Conservation (phyloP, 2,329 filamentous ascomycete genomes). For the Botrytis hyacinthi region DNA sequence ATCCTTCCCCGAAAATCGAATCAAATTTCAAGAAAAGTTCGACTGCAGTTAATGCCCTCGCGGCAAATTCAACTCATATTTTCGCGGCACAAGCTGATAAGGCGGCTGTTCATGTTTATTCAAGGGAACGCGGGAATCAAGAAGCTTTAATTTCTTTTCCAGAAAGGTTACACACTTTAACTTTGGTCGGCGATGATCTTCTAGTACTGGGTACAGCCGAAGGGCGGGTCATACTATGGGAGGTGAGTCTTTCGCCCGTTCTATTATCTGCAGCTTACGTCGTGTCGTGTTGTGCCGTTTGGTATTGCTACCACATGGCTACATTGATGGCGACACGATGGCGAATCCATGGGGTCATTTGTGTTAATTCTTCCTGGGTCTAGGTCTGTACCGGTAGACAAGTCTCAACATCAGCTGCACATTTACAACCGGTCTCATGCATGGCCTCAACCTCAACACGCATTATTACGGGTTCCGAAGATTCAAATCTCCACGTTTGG, state of each 20-base stretch:
- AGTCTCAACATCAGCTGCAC: constrained; percentile 71
- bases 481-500: constrained; percentile 93
- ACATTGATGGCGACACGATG: background rate
- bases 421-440: constrained; percentile 77
- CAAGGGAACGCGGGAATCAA: constrained; percentile 76
- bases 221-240: constrained; percentile 87
- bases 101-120: constrained; percentile 91
- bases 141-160: constrained; percentile 86
- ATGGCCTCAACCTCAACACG: constrained; percentile 70
- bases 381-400: constrained; percentile 74
- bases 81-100: constrained; percentile 92
- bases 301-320: background rate
- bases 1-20: constrained; percentile 73
- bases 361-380: constrained; percentile 25
- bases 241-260: constrained; percentile 56
- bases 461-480: constrained; percentile 74
- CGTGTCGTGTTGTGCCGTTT: constrained; percentile 4
- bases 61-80: constrained; percentile 76
- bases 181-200: constrained; percentile 66
- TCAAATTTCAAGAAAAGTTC: constrained; percentile 90
- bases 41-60: constrained; percentile 73
- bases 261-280: constrained; percentile 17
- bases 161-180: constrained; percentile 78
- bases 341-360: background rate
- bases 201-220: constrained; percentile 79